Evolutionary conservation across 2,329 filamentous ascomycete species (phyloP), one percentile per base, ranked within the genome.

Genomic region (Pseudogymnoascus sp.): DNA sequence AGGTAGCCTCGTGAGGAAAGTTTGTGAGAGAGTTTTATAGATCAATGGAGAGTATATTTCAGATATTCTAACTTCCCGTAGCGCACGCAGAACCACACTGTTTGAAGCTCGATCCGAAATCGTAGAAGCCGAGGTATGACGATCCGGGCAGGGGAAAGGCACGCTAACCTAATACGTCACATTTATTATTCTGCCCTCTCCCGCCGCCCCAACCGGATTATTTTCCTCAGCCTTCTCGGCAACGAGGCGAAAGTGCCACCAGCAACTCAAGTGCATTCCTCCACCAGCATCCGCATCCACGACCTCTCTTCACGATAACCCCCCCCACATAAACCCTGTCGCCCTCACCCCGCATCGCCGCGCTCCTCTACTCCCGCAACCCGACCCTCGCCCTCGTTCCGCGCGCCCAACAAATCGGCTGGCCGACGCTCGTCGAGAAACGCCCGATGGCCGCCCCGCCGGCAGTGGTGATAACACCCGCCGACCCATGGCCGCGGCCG

Each of bases 401-500:
- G 40, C 64, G 65, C 16, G 43, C 69, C 2, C 60, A 67, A 50
- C 61, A 65, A 38, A 73, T 76, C 41, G 68, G 67, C 1, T 69
- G 72, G 28, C 70, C 73, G 37, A 70, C 70, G 4, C 66, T 68
- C 41, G 66, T 67, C 72, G 77, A 70, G 69, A 74, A 68, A 69
- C 73, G 65, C 72, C 79, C 72, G 67, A 73, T 66, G 71, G 28
- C 66, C 62, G 69, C 78, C 64, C 79, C 82, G 12, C 80, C 82
- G 14, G 66, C 75, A 28, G 79, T 83, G 2, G 73, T 78, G 40
- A 78, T 78, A 28, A 84, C 83, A 11, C 80, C 81, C n/a, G 79
- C 77, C 69, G 79, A 81, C 70, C 84, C 84, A 26, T 74, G 78
- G 79, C 84, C 83, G 7, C 77, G 78, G 63, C 92, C 91, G 0